phyloP scores from a whole-genome alignment of 768 basidiomycete genomes.

The Psilocybe sp. region DNA sequence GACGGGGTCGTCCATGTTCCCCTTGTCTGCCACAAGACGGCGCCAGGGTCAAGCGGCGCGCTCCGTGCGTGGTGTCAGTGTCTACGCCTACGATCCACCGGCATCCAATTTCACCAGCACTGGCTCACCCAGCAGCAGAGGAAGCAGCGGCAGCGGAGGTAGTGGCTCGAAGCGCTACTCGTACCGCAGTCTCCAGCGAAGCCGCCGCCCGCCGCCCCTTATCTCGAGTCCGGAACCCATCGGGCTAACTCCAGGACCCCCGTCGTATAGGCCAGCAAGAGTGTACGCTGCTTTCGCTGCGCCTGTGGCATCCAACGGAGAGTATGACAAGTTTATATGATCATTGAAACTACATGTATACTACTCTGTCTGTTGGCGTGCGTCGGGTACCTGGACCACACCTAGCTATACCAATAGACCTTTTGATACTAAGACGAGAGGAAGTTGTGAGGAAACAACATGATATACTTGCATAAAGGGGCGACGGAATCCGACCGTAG shows the following conservation, averaged over 20 bases:
- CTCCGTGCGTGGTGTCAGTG: slow-evolving; percentile 12
- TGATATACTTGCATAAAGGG: no score
- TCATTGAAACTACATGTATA: no score
- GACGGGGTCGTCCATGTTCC: slow-evolving; percentile 8
- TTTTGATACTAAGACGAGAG: no score
- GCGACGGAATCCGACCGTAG: no score
- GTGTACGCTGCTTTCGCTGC: slow-evolving; percentile 28
- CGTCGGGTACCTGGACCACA: no score
- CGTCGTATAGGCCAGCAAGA: slow-evolving; percentile 19
- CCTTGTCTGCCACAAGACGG: slow-evolving; percentile 5
- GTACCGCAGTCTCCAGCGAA: slow-evolving; percentile 20
- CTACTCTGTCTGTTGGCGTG: no score
- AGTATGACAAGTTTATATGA: no score
- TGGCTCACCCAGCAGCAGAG: slow-evolving; percentile 9
- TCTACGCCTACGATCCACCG: slow-evolving; percentile 7
- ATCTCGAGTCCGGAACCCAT: slow-evolving; percentile 29
- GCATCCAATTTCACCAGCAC: slow-evolving; percentile 2
- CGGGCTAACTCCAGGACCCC: slow-evolving; percentile 16
- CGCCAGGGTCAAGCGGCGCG: slow-evolving; percentile 10
- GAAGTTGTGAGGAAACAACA: no score
- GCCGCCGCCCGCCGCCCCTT: slow-evolving; percentile 23
- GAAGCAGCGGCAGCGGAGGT: not conserved
- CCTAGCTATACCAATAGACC: no score
- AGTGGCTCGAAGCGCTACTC: not conserved
- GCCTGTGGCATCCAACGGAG: slow-evolving; percentile 9